Conservation (phyloP, 1,284 basidiomycete species). For the Ustilago trichophora region DNA sequence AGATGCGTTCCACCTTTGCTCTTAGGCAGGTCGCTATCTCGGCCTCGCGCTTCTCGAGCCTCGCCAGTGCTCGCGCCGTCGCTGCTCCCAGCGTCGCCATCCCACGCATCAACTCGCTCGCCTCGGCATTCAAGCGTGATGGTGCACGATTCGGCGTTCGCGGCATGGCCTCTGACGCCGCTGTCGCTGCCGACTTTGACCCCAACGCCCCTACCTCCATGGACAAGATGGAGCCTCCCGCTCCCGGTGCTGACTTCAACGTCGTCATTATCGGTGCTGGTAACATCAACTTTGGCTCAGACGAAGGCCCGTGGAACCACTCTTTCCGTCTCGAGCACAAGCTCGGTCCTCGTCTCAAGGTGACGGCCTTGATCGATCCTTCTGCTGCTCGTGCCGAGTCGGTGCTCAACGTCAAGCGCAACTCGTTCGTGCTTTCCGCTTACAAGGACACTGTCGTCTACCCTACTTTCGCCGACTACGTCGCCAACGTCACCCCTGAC, state of each 20-base stretch:
- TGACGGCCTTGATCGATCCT: constrained; percentile 93
- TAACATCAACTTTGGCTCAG: constrained; percentile 64
- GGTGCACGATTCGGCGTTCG: constrained; percentile 17
- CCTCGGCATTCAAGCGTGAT: constrained; percentile 20
- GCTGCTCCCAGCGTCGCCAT: constrained; percentile 11
- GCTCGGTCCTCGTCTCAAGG: constrained; percentile 93
- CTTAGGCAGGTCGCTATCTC: constrained; percentile 41
- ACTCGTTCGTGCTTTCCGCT: constrained; percentile 90
- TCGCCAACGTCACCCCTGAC: constrained; percentile 72
- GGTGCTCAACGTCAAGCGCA: constrained; percentile 88
- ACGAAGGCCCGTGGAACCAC: constrained; percentile 67
- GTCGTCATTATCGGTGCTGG: constrained; percentile 65
- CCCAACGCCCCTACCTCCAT: constrained; percentile 59
- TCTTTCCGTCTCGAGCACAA: constrained; percentile 71
- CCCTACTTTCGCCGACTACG: constrained; percentile 87
- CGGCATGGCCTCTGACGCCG: constrained; percentile 14
- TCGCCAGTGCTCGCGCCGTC: constrained; percentile 11
- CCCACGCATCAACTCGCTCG: constrained; percentile 12
- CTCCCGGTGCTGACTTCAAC: constrained; percentile 64
- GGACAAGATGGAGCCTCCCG: constrained; percentile 65
- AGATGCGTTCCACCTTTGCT: constrained; percentile 40
- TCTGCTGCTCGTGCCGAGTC: constrained; percentile 80
- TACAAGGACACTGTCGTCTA: constrained; percentile 91
- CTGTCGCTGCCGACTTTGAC: constrained; percentile 51
- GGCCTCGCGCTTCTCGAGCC: constrained; percentile 36